These are phyloP conservation scores for Capsella bursapastoris DNA, from an alignment of 345 rosid species.

Conservation along the genomic window DNA sequence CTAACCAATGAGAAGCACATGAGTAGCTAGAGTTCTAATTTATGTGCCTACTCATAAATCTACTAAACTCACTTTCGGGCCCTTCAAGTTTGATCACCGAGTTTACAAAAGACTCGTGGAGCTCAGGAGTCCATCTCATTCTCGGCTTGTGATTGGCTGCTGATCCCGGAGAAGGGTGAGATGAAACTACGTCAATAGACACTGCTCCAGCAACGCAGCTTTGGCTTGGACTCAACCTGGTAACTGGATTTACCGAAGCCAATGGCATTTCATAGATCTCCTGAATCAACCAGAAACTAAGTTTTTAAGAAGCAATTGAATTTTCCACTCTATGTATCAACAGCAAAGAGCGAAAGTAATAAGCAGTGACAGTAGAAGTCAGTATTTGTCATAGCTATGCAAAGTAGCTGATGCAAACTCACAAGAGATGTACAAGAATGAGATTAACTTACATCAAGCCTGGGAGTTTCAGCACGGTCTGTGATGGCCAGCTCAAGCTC, in stretches of 20 bases:
- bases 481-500: slow-evolving; percentile 81
- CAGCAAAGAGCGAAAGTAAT: not conserved
- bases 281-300: slow-evolving; percentile 50
- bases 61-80: slow-evolving; percentile 76
- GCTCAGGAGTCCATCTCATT: slow-evolving; percentile 97
- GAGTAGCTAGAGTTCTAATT: not conserved
- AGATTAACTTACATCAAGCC: slow-evolving; percentile 70
- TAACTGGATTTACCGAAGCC: slow-evolving; percentile 46
- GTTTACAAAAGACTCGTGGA: slow-evolving; percentile 71
- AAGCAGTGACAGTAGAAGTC: not conserved
- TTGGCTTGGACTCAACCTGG: slow-evolving; percentile 45
- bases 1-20: slow-evolving; percentile 10
- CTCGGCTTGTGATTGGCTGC: slow-evolving; percentile 68
- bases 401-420: slow-evolving; percentile 28
- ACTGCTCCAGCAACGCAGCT: slow-evolving; percentile 43
- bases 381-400: slow-evolving; percentile 9
- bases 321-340: slow-evolving; percentile 14
- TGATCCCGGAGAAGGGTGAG: slow-evolving; percentile 53
- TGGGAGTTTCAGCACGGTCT: slow-evolving; percentile 79
- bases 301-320: slow-evolving; percentile 17
- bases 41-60: not conserved
- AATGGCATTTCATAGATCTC: slow-evolving; percentile 71
- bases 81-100: slow-evolving; percentile 85
- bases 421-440: slow-evolving; percentile 5
- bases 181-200: slow-evolving; percentile 51